phyloP scores from a whole-genome alignment of 75 land plant species.

The Pinus albicaulis region DNA sequence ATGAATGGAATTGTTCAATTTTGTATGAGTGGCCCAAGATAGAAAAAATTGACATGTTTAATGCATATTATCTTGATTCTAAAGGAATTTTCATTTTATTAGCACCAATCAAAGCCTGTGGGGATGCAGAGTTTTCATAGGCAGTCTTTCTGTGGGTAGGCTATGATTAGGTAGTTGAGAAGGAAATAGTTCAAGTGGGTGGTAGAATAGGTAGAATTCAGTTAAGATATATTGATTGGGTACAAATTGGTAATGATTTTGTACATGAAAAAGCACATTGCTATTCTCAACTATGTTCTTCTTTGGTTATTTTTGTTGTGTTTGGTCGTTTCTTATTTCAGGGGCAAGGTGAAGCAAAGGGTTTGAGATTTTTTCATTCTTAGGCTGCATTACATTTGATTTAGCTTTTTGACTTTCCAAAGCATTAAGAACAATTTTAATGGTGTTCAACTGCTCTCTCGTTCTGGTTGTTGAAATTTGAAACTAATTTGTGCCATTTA shows the following conservation, averaged over 20 bases:
- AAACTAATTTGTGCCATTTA: too few species aligned
- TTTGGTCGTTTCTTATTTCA: too few species aligned
- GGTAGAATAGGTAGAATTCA: not conserved
- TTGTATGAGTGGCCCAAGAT: constrained; percentile 40
- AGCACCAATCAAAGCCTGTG: constrained; percentile 8
- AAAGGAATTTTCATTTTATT: constrained; percentile 21
- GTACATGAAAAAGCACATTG: not conserved
- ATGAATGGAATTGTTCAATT: constrained; percentile 2
- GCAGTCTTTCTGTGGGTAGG: constrained; percentile 48
- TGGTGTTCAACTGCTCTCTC: too few species aligned
- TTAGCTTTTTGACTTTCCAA: too few species aligned
- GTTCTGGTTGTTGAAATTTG: too few species aligned
- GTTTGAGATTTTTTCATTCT: too few species aligned
- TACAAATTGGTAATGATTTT: constrained; percentile 15
- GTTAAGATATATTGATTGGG: not conserved
- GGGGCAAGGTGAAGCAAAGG: too few species aligned
- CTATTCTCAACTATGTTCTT: too few species aligned
- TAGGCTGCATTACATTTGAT: too few species aligned
- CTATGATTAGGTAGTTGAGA: constrained; percentile 2
- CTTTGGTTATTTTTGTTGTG: too few species aligned
- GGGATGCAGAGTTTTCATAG: not conserved
- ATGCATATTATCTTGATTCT: constrained; percentile 24
- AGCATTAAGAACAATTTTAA: too few species aligned
- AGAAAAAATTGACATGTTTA: constrained; percentile 20
- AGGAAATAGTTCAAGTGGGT: not conserved